phyloP scores from a whole-genome alignment of 2,329 filamentous ascomycete genomes.

The Aspergillus hiratsukae region DNA sequence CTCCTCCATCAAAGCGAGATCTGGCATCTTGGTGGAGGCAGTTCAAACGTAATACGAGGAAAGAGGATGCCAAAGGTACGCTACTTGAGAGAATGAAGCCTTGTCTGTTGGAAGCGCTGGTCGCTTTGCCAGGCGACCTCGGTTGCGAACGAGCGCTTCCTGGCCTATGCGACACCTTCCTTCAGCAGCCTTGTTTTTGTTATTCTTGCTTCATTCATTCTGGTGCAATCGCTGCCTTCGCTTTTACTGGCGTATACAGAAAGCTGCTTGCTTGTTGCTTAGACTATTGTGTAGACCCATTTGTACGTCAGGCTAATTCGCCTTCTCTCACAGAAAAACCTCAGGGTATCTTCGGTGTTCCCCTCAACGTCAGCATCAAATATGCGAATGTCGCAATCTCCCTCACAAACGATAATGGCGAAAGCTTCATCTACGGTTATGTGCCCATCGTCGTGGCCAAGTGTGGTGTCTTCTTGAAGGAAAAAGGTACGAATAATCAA shows the following conservation, averaged over 20 bases:
- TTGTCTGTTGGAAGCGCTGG: neutral
- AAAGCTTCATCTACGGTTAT: slow-evolving; percentile 97
- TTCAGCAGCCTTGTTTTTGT: neutral
- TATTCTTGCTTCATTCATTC: neutral
- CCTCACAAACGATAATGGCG: slow-evolving; percentile 82
- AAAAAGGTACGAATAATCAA: slow-evolving; percentile 69
- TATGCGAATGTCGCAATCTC: slow-evolving; percentile 99
- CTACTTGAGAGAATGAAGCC: neutral
- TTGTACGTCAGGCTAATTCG: slow-evolving; percentile 7
- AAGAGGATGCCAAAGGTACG: slow-evolving; percentile 60
- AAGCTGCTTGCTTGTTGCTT: neutral
- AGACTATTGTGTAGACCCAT: neutral
- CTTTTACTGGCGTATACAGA: neutral
- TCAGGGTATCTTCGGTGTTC: slow-evolving; percentile 88
- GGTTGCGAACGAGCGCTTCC: neutral
- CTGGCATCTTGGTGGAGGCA: slow-evolving; percentile 96
- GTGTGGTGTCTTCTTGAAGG: slow-evolving; percentile 94
- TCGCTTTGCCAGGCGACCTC: neutral
- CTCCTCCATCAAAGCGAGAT: slow-evolving; percentile 79
- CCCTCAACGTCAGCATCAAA: slow-evolving; percentile 87
- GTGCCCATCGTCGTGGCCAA: slow-evolving; percentile 98
- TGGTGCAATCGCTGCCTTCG: neutral
- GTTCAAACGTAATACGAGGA: slow-evolving; percentile 70
- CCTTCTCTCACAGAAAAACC: slow-evolving; percentile 30
- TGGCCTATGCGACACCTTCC: neutral